Evolutionary conservation across 192 early-diverging fungal species (phyloP).

Genomic region (Irineochytrium annulatum): DNA sequence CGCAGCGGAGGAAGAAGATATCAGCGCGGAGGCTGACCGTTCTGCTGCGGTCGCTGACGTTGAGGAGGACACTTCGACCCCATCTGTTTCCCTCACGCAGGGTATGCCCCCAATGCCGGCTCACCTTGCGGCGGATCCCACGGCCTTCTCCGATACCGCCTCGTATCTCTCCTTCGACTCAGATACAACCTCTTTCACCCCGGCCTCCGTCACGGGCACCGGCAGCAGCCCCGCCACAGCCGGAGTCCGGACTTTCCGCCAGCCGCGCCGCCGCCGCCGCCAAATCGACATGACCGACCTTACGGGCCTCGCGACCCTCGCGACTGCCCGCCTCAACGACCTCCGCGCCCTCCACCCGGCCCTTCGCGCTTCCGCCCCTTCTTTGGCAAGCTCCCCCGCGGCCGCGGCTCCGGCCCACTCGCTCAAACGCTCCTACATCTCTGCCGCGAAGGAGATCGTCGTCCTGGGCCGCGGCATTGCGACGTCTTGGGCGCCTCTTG

Average conservation of each 20-base stretch:
- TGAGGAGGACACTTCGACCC: neutral
- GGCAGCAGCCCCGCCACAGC: slow-evolving; percentile 7
- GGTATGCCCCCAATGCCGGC: neutral
- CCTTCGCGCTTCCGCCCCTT: neutral
- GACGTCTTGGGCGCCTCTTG: slow-evolving; percentile 20
- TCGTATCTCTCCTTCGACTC: slow-evolving; percentile 15
- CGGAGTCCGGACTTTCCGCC: too few species aligned
- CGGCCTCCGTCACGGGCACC: neutral
- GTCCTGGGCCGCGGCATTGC: slow-evolving; percentile 24
- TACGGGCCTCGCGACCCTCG: slow-evolving; percentile 25
- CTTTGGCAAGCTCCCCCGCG: neutral
- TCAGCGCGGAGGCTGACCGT: neutral
- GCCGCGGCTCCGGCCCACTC: neutral
- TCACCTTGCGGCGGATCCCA: neutral
- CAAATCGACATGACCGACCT: slow-evolving; percentile 33
- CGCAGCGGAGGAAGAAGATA: neutral
- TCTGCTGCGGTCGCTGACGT: neutral
- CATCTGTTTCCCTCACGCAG: too few species aligned
- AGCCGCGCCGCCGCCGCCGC: too few species aligned
- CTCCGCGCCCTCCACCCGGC: slow-evolving; percentile 17
- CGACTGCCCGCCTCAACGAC: slow-evolving; percentile 19
- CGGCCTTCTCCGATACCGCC: neutral
- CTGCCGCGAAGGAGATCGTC: slow-evolving; percentile 17
- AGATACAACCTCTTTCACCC: too few species aligned
- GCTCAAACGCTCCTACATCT: slow-evolving; percentile 15